phyloP scores from a whole-genome alignment of 495 filamentous ascomycete species.

The Talaromyces proteolyticus region DNA sequence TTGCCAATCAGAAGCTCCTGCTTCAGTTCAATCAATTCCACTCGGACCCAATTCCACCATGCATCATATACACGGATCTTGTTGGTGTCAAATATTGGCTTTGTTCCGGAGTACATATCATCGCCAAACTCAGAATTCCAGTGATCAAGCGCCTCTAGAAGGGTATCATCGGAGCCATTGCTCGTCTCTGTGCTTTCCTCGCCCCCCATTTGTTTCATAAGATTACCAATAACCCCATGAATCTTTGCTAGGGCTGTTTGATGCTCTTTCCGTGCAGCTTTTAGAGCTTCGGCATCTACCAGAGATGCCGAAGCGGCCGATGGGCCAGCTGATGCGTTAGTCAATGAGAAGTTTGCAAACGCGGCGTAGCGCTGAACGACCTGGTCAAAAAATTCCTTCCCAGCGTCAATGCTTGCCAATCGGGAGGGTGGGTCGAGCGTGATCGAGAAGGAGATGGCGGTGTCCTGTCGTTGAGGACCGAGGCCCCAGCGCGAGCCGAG shows the following conservation, averaged over 20 bases:
- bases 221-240: too few relatives aligned
- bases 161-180: too few relatives aligned
- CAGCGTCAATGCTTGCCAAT: too few relatives aligned
- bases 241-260: conserved; percentile 54
- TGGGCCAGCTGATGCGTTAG: too few relatives aligned
- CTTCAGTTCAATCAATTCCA: conserved; percentile 94
- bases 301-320: too few relatives aligned
- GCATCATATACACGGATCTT: conserved; percentile 97
- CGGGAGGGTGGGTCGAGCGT: too few relatives aligned
- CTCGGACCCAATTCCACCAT: conserved; percentile 97
- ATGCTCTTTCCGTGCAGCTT: conserved; percentile 75
- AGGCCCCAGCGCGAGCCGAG: conserved; percentile 91
- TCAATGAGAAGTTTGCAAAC: too few relatives aligned
- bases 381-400: too few relatives aligned
- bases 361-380: too few relatives aligned
- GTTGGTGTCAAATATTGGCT: conserved; percentile 83
- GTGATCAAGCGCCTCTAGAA: conserved; percentile 65
- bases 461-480: conserved; percentile 81
- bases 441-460: conserved; percentile 78
- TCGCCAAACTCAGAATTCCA: conserved; percentile 97
- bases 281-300: conserved; percentile 86
- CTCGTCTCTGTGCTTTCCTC: too few relatives aligned
- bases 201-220: too few relatives aligned
- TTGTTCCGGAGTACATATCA: conserved; percentile 91
- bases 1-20: conserved; percentile 82